Conservation (phyloP, 164 flowering plant genomes). For the grape (Vitis vinifera) region DNA sequence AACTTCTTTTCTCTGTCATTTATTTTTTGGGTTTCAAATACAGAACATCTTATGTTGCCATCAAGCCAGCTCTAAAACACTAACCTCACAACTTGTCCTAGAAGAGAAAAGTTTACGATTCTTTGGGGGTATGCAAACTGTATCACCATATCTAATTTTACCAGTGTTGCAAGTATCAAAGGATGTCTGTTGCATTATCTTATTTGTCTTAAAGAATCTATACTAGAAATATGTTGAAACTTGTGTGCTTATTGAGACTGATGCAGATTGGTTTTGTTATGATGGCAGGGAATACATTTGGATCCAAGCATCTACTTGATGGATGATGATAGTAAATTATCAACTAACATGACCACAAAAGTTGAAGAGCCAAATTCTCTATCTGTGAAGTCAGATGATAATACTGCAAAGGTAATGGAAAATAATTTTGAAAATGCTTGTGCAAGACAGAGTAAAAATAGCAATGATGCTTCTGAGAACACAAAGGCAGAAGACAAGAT, state of each 20-base stretch:
- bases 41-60: no score
- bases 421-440: conserved; percentile 15
- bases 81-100: no score
- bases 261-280: conserved; percentile 1
- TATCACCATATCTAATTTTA: no score
- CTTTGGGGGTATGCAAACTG: no score
- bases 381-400: conserved; percentile 24
- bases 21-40: no score
- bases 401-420: conserved; percentile 22
- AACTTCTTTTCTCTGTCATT: no score
- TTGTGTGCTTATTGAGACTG: background rate
- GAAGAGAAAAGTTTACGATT: no score
- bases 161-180: no score
- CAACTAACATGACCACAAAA: conserved; percentile 29
- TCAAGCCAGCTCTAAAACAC: no score
- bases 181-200: no score
- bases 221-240: no score
- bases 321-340: conserved; percentile 77
- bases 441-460: conserved; percentile 23
- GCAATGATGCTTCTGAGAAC: conserved; percentile 9
- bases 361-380: conserved; percentile 29
- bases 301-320: conserved; percentile 96
- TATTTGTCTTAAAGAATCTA: no score
- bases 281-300: conserved; percentile 86
- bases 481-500: conserved; percentile 19